These are phyloP conservation scores for Pistacia atlantica DNA, from an alignment of 345 rosid species.

Conservation along the genomic window DNA sequence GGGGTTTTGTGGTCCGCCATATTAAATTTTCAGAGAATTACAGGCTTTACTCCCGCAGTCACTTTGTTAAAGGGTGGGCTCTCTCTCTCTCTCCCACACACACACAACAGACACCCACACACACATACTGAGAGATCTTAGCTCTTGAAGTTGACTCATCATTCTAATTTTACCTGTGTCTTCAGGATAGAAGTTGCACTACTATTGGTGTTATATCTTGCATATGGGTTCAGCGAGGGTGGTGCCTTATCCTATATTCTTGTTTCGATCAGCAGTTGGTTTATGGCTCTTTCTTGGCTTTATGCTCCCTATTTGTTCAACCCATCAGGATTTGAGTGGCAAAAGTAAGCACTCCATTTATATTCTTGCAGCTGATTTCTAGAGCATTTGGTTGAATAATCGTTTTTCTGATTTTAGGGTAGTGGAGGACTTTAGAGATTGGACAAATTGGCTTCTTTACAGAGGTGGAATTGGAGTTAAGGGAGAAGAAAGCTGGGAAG, in stretches of 20 bases:
- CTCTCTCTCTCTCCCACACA: neutral
- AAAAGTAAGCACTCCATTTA: conserved; percentile 60
- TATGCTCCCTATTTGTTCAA: conserved; percentile 96
- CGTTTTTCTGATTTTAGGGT: conserved; percentile 48
- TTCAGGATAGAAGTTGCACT: conserved; percentile 85
- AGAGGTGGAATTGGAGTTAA: conserved; percentile 99
- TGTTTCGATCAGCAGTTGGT: conserved; percentile 93
- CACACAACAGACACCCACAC: no score
- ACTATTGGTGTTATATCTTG: conserved; percentile 75
- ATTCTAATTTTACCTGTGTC: conserved; percentile 24
- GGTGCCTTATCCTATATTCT: conserved; percentile 84
- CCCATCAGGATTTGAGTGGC: conserved; percentile 99
- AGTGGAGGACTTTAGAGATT: conserved; percentile 95
- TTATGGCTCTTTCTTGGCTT: conserved; percentile 94
- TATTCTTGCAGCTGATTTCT: conserved; percentile 1
- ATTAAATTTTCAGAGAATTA: conserved; percentile 91
- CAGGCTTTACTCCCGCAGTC: conserved; percentile 95
- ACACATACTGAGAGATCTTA: neutral
- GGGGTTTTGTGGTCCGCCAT: conserved; percentile 96
- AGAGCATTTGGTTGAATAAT: conserved; percentile 10
- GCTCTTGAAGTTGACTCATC: neutral
- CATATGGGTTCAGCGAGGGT: conserved; percentile 78
- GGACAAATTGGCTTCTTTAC: conserved; percentile 99
- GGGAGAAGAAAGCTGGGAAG: conserved; percentile 99
- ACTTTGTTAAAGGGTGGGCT: conserved; percentile 84